These are phyloP conservation scores for Rhizopogon rudus DNA, from an alignment of 768 basidiomycete species.

Conservation along the genomic window DNA sequence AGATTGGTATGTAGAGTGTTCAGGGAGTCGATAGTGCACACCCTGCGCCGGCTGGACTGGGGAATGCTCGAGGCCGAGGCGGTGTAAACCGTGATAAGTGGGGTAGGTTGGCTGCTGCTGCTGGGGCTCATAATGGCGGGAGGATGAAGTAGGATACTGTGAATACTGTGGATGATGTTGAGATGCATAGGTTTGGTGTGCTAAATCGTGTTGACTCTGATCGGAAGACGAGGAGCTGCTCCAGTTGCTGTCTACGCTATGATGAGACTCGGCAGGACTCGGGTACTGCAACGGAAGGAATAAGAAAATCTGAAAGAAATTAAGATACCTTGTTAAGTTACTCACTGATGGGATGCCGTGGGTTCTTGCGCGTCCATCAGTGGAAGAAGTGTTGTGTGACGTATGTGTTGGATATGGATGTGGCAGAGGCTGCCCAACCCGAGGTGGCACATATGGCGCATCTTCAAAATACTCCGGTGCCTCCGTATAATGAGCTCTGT, in stretches of 20 bases:
- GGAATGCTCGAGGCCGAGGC: slow-evolving; percentile 17
- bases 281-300: slow-evolving; percentile 12
- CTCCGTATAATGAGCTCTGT: slow-evolving; percentile 9
- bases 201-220: slow-evolving; percentile 6
- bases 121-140: neutral
- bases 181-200: slow-evolving; percentile 1
- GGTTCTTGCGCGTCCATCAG: slow-evolving; percentile 2
- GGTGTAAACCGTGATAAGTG: slow-evolving; percentile 18
- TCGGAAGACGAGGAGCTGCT: slow-evolving; percentile 20
- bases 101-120: slow-evolving; percentile 12
- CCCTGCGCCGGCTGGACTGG: neutral
- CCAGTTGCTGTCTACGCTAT: slow-evolving; percentile 22
- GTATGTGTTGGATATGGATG: slow-evolving; percentile 10
- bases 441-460: slow-evolving; percentile 25
- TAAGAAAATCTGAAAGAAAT: neutral
- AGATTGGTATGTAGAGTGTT: slow-evolving; percentile 9
- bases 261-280: slow-evolving; percentile 21
- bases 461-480: slow-evolving; percentile 20
- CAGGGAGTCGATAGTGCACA: slow-evolving; percentile 11
- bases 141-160: slow-evolving; percentile 7
- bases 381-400: slow-evolving; percentile 6
- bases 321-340: neutral
- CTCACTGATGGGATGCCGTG: slow-evolving; percentile 15
- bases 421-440: slow-evolving; percentile 15
- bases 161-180: slow-evolving; percentile 5